These are phyloP conservation scores for Lumnitzera littorea DNA, from an alignment of 345 rosid genomes.

Conservation along the genomic window DNA sequence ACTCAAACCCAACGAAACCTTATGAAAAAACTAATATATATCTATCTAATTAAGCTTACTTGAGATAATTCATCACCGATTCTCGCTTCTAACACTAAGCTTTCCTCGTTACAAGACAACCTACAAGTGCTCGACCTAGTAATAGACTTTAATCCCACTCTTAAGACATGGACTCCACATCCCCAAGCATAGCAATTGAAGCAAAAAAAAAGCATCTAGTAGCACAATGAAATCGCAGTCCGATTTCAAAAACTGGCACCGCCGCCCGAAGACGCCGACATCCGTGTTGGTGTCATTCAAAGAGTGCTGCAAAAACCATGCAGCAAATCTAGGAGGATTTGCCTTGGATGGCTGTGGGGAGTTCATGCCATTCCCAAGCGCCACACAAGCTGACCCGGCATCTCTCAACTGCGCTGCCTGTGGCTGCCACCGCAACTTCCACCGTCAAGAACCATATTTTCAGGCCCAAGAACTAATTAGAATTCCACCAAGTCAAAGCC, in stretches of 20 bases:
- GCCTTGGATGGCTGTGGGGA: conserved; percentile 16
- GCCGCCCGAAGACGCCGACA: background rate
- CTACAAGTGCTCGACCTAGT: no score
- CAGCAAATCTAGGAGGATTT: conserved; percentile 11
- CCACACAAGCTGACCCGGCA: conserved; percentile 10
- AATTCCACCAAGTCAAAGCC: conserved; percentile 3
- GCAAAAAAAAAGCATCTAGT: background rate
- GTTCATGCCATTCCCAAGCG: conserved; percentile 13
- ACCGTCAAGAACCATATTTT: conserved; percentile 10
- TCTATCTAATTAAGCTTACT: no score
- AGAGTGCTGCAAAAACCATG: conserved; percentile 16
- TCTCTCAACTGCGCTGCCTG: conserved; percentile 15
- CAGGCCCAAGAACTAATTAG: no score
- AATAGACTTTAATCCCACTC: no score
- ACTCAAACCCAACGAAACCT: no score
- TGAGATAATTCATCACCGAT: no score
- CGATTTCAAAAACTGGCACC: conserved; percentile 7
- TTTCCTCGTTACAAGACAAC: no score
- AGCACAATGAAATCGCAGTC: conserved; percentile 8
- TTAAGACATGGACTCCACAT: no score
- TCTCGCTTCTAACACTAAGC: no score
- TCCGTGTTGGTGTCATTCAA: conserved; percentile 2
- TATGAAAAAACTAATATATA: no score
- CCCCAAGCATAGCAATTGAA: no score
- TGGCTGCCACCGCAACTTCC: conserved; percentile 20